These are phyloP conservation scores for Inga laurina DNA, from an alignment of 306 rosid genomes.

Conservation along the genomic window DNA sequence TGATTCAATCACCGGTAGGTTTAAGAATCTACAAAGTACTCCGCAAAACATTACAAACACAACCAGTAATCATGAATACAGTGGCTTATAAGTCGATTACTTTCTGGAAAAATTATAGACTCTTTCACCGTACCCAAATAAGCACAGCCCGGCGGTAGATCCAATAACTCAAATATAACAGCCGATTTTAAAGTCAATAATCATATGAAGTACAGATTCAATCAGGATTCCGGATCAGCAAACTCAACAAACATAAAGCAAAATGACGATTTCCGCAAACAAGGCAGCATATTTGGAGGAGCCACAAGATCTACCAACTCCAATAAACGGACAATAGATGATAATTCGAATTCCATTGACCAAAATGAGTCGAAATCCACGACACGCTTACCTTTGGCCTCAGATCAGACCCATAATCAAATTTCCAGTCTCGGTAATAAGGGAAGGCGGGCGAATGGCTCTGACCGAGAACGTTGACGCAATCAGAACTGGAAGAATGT, in stretches of 20 bases:
- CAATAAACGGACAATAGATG: background rate
- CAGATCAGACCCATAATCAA: constrained; percentile 61
- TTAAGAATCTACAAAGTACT: constrained; percentile 8
- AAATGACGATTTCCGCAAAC: background rate
- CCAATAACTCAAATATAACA: constrained; percentile 24
- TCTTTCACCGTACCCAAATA: constrained; percentile 2
- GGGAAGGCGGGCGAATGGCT: constrained; percentile 65
- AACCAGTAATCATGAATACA: background rate
- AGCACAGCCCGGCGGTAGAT: constrained; percentile 31
- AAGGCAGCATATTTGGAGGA: background rate
- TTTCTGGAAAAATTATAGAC: background rate
- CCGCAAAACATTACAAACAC: background rate
- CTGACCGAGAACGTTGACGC: constrained; percentile 49
- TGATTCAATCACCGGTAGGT: constrained; percentile 13
- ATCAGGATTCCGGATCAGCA: constrained; percentile 4
- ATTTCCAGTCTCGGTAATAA: constrained; percentile 67
- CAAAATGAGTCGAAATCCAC: background rate
- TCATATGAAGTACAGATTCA: background rate
- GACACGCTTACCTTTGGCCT: constrained; percentile 62
- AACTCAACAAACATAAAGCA: background rate
- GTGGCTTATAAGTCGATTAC: background rate
- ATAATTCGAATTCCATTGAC: constrained; percentile 11
- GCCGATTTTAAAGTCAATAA: background rate
- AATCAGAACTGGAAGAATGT: constrained; percentile 51
- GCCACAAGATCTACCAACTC: background rate